Conservation (phyloP, 352 stramenopile species). For the Plasmopara muralis region DNA sequence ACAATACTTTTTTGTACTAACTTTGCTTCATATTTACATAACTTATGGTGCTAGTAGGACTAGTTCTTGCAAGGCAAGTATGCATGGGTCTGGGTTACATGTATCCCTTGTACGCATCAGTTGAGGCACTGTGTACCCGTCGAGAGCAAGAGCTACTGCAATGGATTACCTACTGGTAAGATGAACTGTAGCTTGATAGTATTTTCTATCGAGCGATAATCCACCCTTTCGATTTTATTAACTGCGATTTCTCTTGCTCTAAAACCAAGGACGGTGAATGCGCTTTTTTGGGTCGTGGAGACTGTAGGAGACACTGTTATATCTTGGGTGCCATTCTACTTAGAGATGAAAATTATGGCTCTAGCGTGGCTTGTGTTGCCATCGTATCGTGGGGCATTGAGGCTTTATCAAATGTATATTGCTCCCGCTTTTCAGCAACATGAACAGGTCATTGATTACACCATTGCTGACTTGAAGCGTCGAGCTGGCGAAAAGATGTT, state of each 20-base stretch:
- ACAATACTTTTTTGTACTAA: no score
- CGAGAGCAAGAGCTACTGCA: slow-evolving; percentile 50
- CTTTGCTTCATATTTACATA: no score
- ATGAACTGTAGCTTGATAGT: neutral
- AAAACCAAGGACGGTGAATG: slow-evolving; percentile 40
- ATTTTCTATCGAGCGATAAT: neutral
- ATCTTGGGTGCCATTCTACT: slow-evolving; percentile 65
- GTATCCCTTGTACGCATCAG: slow-evolving; percentile 62
- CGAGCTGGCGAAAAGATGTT: slow-evolving; percentile 60
- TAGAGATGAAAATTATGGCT: slow-evolving; percentile 60
- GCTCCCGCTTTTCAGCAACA: slow-evolving; percentile 64
- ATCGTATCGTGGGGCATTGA: slow-evolving; percentile 37
- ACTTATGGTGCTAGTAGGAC: slow-evolving; percentile 48
- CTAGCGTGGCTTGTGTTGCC: slow-evolving; percentile 68
- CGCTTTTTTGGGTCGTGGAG: slow-evolving; percentile 51
- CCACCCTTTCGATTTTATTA: neutral
- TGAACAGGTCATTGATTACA: slow-evolving; percentile 50
- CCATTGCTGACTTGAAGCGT: slow-evolving; percentile 50
- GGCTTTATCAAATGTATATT: slow-evolving; percentile 54
- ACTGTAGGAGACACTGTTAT: slow-evolving; percentile 51
- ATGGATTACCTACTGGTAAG: slow-evolving; percentile 62
- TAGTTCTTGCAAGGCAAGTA: slow-evolving; percentile 38
- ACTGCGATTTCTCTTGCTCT: neutral
- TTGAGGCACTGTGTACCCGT: slow-evolving; percentile 30
- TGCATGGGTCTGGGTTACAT: slow-evolving; percentile 50